Evolutionary conservation across 768 basidiomycete species (phyloP).

Genomic region (Nidula microcarpa): DNA sequence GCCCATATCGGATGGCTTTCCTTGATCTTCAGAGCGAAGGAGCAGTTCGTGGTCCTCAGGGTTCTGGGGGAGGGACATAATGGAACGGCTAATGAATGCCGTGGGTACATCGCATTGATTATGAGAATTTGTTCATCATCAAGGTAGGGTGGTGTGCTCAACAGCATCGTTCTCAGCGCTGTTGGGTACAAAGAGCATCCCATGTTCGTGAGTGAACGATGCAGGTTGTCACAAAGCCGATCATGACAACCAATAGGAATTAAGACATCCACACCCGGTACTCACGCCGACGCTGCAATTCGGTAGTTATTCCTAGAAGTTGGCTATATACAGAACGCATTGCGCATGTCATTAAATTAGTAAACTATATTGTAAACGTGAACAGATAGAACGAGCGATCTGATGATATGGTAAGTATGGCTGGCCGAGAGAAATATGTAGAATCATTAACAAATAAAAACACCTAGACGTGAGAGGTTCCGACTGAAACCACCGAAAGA

Average conservation of each 20-base stretch:
- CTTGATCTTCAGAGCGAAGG: slow-evolving; percentile 10
- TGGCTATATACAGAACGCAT: too few relatives aligned
- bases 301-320: too few relatives aligned
- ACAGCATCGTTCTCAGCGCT: neutral
- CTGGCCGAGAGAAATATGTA: too few relatives aligned
- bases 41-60: slow-evolving; percentile 21
- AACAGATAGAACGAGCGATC: too few relatives aligned
- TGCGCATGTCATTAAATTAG: too few relatives aligned
- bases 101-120: neutral
- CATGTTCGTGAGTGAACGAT: slow-evolving; percentile 1
- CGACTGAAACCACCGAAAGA: too few relatives aligned
- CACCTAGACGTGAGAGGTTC: too few relatives aligned
- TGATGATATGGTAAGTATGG: too few relatives aligned
- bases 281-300: neutral
- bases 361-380: too few relatives aligned
- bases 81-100: neutral
- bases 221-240: neutral
- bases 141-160: neutral
- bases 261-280: neutral
- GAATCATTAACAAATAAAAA: too few relatives aligned
- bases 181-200: neutral
- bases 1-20: slow-evolving; percentile 11
- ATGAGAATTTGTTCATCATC: neutral
- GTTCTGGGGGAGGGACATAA: slow-evolving; percentile 6
- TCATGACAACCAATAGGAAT: neutral